Conservation (phyloP, 2,329 filamentous ascomycete genomes). For the Ceratocystis diversiconidia region DNA sequence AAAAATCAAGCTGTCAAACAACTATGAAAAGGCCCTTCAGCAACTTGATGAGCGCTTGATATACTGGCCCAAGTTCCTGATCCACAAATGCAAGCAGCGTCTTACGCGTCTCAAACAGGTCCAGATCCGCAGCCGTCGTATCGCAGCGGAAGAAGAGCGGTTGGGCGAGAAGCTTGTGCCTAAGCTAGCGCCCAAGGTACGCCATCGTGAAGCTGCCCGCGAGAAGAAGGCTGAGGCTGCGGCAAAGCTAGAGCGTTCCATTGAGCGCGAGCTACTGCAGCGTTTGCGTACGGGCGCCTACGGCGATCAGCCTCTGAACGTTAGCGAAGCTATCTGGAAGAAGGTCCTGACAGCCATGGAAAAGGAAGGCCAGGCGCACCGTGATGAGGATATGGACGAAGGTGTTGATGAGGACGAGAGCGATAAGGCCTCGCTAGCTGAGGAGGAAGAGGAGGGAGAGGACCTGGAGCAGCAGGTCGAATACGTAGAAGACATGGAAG, state of each 20-base stretch:
- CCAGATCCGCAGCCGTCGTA: constrained; percentile 60
- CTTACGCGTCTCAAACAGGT: constrained; percentile 88
- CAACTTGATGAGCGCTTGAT: constrained; percentile 75
- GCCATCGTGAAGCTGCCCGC: constrained; percentile 57
- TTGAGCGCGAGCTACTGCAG: constrained; percentile 89
- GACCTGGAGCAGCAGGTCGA: constrained; percentile 69
- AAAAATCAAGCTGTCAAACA: constrained; percentile 72
- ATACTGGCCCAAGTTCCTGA: constrained; percentile 88
- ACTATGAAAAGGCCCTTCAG: constrained; percentile 78
- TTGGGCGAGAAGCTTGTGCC: constrained; percentile 80
- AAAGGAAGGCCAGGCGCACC: constrained; percentile 64
- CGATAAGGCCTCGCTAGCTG: constrained; percentile 34
- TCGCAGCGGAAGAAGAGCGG: constrained; percentile 79
- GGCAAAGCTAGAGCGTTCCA: constrained; percentile 88
- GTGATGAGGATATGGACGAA: constrained; percentile 79
- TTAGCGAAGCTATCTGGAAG: constrained; percentile 92
- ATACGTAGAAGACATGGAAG: constrained; percentile 84
- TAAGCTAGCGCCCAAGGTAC: constrained; percentile 81
- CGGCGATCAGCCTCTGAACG: constrained; percentile 85
- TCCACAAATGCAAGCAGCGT: constrained; percentile 93
- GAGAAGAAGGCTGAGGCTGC: constrained; percentile 66
- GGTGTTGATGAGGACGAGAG: constrained; percentile 59
- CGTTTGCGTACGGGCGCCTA: constrained; percentile 83
- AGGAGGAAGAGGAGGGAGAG: constrained; percentile 75
- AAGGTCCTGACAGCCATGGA: constrained; percentile 87